Base-by-base conservation (phyloP, 345 rosid species). In the Pelargonium nanum region DNA sequence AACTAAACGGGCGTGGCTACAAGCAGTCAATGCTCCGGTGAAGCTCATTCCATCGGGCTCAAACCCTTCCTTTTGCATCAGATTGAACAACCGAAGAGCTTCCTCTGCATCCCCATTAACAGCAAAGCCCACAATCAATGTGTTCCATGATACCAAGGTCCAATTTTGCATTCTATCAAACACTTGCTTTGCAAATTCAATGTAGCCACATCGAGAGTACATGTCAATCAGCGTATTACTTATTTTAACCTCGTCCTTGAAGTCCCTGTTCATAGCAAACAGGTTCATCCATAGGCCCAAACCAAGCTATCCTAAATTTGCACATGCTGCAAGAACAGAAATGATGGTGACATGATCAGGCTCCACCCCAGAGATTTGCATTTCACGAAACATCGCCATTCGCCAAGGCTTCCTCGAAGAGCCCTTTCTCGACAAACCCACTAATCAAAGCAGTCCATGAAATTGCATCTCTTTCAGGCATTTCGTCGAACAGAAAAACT, bases 401-500 rank as follows among this genome's bases (percentile, higher is more conserved):
- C 15, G 60, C 77, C 74, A 88, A 45, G 4, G 96, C 95, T 67
- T 81, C 77, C 52, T 79, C 82, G 16, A 63, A 53, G 16, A 65
- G 59, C 19, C 87, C 85, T 53, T 59, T 78, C 74, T 68, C 79
- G 45, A 72, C 79, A 70, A 84, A 80, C 56, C 96, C 96, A 70
- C 82, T 82, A 56, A 91, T 74, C 81, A 88, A 62, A 23, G 81
- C 82, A 4, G 92, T 88, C 98, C 95, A 88, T 30, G 92, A 78
- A 57, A 88, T 67, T 22, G 76, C 79, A 62, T 77, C 72, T 71
- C 77, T 70, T 1, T 65, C 67, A 59, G 92, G 92, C 85, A 81
- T 84, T 75, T 58, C 64, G 66, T 79, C 87, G 59, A 88, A 88
- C 77, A 84, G 0, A 54, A 68, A 64, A 6, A 68, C 57, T 1